Conservation (phyloP, 2,329 filamentous ascomycete genomes). For the Talaromyces sp. region DNA sequence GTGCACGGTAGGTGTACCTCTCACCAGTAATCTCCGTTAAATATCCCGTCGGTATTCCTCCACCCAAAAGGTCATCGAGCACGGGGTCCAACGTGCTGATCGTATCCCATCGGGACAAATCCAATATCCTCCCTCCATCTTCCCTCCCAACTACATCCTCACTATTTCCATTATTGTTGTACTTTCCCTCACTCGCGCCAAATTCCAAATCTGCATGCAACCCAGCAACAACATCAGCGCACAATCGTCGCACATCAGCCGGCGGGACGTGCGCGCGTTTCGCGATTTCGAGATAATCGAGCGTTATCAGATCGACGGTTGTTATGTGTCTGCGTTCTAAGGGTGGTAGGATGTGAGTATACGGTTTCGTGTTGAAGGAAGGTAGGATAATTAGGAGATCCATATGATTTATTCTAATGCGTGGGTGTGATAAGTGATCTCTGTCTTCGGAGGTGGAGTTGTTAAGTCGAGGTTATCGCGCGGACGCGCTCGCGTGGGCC, state of each 20-base stretch:
- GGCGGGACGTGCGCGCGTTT: conserved; percentile 80
- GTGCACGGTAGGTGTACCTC: conserved; percentile 52
- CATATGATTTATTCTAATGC: conserved; percentile 28
- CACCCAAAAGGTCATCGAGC: conserved; percentile 69
- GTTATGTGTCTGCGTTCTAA: conserved; percentile 76
- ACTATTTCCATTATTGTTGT: conserved; percentile 18
- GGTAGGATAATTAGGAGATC: conserved; percentile 83
- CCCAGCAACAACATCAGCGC: conserved; percentile 62
- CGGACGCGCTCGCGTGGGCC: conserved; percentile 1
- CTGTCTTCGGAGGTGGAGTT: not conserved
- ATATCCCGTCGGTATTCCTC: conserved; percentile 76
- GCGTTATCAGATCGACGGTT: conserved; percentile 78
- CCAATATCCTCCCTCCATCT: conserved; percentile 28
- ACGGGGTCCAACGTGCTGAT: conserved; percentile 78
- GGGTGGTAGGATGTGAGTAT: conserved; percentile 70
- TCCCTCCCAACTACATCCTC: conserved; percentile 22
- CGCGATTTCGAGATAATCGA: conserved; percentile 77
- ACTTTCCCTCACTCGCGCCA: not conserved
- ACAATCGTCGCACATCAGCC: conserved; percentile 72
- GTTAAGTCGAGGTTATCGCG: not conserved
- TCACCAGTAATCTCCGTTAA: conserved; percentile 90
- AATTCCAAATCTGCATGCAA: conserved; percentile 63
- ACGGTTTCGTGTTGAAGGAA: conserved; percentile 68
- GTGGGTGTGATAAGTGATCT: not conserved
- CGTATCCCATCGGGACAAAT: conserved; percentile 47